Conservation (phyloP, 306 rosid species). For the Comarum palustre region DNA sequence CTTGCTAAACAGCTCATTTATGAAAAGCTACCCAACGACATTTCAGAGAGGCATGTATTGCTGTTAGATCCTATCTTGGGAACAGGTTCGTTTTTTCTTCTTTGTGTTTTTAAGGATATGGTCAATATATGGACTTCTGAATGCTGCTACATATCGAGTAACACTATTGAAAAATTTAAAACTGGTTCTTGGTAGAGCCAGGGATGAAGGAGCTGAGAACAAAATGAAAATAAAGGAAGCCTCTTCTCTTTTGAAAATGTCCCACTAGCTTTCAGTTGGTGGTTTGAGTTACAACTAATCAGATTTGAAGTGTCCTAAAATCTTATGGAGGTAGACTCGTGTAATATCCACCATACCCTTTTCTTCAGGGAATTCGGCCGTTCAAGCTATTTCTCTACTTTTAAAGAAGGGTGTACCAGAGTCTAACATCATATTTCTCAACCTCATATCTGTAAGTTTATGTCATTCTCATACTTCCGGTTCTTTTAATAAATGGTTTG, state of each 20-base stretch:
- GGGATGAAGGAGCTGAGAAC: not conserved
- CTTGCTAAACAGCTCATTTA: slow-evolving; percentile 70
- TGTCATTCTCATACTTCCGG: slow-evolving; percentile 1
- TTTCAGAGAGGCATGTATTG: slow-evolving; percentile 92
- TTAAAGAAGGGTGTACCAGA: slow-evolving; percentile 88
- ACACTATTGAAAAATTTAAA: not conserved
- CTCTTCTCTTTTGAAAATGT: not conserved
- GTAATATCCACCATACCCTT: not conserved
- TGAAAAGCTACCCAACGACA: slow-evolving; percentile 88
- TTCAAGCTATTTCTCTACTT: slow-evolving; percentile 82
- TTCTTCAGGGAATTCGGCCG: slow-evolving; percentile 84
- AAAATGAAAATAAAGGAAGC: not conserved
- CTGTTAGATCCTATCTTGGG: slow-evolving; percentile 96
- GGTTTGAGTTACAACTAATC: not conserved
- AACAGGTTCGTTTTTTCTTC: slow-evolving; percentile 64
- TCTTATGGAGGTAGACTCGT: slow-evolving; percentile 1
- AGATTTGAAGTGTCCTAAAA: not conserved
- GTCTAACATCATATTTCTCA: slow-evolving; percentile 92
- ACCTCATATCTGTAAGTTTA: slow-evolving; percentile 87
- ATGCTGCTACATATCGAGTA: not conserved
- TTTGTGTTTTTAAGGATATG: not conserved
- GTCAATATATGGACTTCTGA: not conserved
- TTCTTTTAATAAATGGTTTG: slow-evolving; percentile 4
- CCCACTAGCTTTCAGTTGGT: not conserved
- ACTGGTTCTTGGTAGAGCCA: not conserved